phyloP scores from a whole-genome alignment of 2,329 filamentous ascomycete species.

The Rhexocercosporidium sp. region DNA sequence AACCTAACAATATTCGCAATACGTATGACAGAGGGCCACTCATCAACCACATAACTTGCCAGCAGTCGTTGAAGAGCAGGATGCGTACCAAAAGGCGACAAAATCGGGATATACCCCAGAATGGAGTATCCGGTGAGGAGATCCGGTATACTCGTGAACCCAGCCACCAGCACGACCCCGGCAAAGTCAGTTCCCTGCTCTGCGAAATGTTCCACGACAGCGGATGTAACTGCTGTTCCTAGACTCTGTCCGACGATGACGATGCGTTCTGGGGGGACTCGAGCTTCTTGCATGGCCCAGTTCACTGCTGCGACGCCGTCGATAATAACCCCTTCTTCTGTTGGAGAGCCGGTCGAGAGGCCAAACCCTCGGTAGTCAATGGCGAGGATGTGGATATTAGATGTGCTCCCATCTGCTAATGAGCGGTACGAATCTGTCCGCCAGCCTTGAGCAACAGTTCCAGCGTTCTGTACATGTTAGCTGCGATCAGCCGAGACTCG shows the following conservation, averaged over 20 bases:
- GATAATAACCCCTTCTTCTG: slow-evolving; percentile 79
- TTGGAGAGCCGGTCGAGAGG: slow-evolving; percentile 77
- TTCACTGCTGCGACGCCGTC: slow-evolving; percentile 78
- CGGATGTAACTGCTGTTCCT: slow-evolving; percentile 83
- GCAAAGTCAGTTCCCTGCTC: slow-evolving; percentile 70
- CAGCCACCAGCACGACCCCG: slow-evolving; percentile 78
- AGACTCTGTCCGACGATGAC: slow-evolving; percentile 86
- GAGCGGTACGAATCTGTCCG: slow-evolving; percentile 80
- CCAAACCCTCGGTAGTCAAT: slow-evolving; percentile 93
- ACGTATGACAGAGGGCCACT: slow-evolving; percentile 76
- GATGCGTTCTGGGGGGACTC: slow-evolving; percentile 73
- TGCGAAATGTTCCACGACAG: slow-evolving; percentile 73
- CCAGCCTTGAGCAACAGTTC: slow-evolving; percentile 79
- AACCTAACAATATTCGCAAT: slow-evolving; percentile 61
- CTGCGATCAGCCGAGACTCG: slow-evolving; percentile 1
- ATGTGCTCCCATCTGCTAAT: slow-evolving; percentile 72
- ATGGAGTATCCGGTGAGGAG: slow-evolving; percentile 79
- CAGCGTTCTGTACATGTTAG: slow-evolving; percentile 69
- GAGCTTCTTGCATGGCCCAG: slow-evolving; percentile 69
- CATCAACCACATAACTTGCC: slow-evolving; percentile 71
- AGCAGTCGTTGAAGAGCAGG: slow-evolving; percentile 68
- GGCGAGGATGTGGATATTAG: slow-evolving; percentile 78
- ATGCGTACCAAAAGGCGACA: slow-evolving; percentile 75
- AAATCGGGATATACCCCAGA: slow-evolving; percentile 76
- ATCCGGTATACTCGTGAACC: slow-evolving; percentile 75